These are phyloP conservation scores for Xenoacremonium recifei DNA, from an alignment of 2,329 filamentous ascomycete species.

Conservation along the genomic window DNA sequence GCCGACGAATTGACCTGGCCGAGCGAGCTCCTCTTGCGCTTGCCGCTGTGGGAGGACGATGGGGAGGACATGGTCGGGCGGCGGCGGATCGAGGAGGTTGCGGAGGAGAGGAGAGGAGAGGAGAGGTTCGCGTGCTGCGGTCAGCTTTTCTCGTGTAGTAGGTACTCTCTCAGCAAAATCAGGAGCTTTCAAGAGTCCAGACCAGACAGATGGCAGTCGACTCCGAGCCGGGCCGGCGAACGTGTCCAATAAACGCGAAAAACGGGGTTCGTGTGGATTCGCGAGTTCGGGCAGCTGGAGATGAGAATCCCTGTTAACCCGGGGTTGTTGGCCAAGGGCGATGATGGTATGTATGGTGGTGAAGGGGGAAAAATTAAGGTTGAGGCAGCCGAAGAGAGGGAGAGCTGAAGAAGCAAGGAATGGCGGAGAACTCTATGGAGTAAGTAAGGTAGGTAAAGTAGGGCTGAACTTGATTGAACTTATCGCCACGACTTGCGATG, in stretches of 20 bases:
- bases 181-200: no score
- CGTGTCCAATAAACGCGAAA: constrained; percentile 1
- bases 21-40: constrained; percentile 76
- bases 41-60: constrained; percentile 48
- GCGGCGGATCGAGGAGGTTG: not conserved
- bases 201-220: no score
- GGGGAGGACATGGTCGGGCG: not conserved
- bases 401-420: no score
- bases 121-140: no score
- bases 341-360: not conserved
- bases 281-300: not conserved
- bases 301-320: not conserved
- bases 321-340: not conserved
- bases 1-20: constrained; percentile 47
- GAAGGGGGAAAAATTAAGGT: not conserved
- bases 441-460: no score
- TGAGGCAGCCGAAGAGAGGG: no score
- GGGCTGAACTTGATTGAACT: no score
- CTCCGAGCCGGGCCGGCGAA: not conserved
- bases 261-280: not conserved
- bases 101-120: no score
- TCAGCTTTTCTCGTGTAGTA: no score
- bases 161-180: no score
- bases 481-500: no score
- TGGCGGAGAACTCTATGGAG: no score